Conservation (phyloP, 2,329 filamentous ascomycete species). For the Cryoendolithus antarcticus region DNA sequence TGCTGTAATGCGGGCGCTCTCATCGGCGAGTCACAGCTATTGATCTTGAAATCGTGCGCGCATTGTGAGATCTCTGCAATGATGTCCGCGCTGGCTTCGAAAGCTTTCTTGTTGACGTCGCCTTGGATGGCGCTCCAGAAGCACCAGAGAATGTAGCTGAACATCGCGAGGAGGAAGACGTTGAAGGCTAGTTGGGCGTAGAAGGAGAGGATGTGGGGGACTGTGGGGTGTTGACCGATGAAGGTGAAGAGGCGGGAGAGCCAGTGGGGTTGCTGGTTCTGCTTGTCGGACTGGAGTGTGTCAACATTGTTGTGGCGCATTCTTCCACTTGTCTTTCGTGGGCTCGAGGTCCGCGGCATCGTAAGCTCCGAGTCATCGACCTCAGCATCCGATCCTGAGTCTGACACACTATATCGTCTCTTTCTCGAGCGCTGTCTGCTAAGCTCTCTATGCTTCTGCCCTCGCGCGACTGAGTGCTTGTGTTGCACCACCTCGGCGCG, state of each 20-base stretch:
- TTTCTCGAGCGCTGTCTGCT: slow-evolving; percentile 14
- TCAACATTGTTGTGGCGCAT: slow-evolving; percentile 2
- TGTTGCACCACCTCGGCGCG: slow-evolving; percentile 25
- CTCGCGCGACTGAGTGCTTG: slow-evolving; percentile 26
- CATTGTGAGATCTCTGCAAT: slow-evolving; percentile 64
- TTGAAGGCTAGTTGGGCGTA: slow-evolving; percentile 58
- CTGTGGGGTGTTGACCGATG: slow-evolving; percentile 51
- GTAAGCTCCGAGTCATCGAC: slow-evolving; percentile 14
- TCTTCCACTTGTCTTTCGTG: slow-evolving; percentile 14
- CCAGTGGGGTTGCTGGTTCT: slow-evolving; percentile 15
- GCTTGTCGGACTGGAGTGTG: slow-evolving; percentile 1
- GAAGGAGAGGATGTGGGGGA: slow-evolving; percentile 53
- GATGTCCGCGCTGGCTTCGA: slow-evolving; percentile 52
- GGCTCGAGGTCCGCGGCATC: slow-evolving; percentile 4
- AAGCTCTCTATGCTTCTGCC: slow-evolving; percentile 16
- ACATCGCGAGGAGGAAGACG: slow-evolving; percentile 43
- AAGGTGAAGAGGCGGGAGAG: slow-evolving; percentile 43
- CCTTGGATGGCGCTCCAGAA: slow-evolving; percentile 57
- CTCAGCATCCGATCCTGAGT: slow-evolving; percentile 16
- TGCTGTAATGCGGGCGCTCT: slow-evolving; percentile 60
- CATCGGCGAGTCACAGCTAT: slow-evolving; percentile 58
- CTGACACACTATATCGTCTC: slow-evolving; percentile 21
- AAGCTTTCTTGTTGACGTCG: slow-evolving; percentile 62
- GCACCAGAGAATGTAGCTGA: slow-evolving; percentile 55
- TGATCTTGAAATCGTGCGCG: slow-evolving; percentile 58